Evolutionary conservation across 1,284 basidiomycete species (phyloP).

Genomic region (Ustilago hordei): DNA sequence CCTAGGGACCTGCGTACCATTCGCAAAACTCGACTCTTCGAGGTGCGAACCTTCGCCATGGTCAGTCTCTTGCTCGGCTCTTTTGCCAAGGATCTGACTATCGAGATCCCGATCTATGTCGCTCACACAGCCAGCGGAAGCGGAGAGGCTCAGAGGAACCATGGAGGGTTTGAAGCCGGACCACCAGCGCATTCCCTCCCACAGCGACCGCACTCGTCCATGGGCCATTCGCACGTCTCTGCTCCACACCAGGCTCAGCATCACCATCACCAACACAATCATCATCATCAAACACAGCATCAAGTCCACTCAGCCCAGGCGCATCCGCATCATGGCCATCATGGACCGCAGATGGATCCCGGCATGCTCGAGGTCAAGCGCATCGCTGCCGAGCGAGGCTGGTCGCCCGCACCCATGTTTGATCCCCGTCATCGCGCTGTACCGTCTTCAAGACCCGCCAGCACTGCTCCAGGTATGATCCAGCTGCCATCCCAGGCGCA

Average conservation of each 20-base stretch:
- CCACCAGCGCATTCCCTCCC: slow-evolving; percentile 24
- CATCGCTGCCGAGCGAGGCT: slow-evolving; percentile 55
- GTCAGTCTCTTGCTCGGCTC: slow-evolving; percentile 58
- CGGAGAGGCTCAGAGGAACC: slow-evolving; percentile 15
- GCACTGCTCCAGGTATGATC: slow-evolving; percentile 49
- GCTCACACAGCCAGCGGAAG: slow-evolving; percentile 58
- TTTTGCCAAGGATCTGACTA: slow-evolving; percentile 62
- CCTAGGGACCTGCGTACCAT: slow-evolving; percentile 60
- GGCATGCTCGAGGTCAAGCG: slow-evolving; percentile 48
- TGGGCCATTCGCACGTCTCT: slow-evolving; percentile 25
- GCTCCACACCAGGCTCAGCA: slow-evolving; percentile 23
- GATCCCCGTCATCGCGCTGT: slow-evolving; percentile 11
- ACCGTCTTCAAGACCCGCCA: slow-evolving; percentile 36
- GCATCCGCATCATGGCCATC: slow-evolving; percentile 21
- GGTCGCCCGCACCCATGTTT: slow-evolving; percentile 57
- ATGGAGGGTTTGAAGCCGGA: slow-evolving; percentile 15
- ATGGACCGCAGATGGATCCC: slow-evolving; percentile 29
- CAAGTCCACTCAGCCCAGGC: slow-evolving; percentile 8
- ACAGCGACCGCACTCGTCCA: slow-evolving; percentile 41
- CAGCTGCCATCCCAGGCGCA: slow-evolving; percentile 43
- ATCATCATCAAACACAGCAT: slow-evolving; percentile 17
- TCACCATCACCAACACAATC: slow-evolving; percentile 8
- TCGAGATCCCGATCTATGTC: slow-evolving; percentile 62
- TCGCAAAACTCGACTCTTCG: slow-evolving; percentile 61
- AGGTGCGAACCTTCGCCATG: slow-evolving; percentile 52